These are phyloP conservation scores for Voacanga thouarsii DNA, from an alignment of 257 asterid species.

Conservation along the genomic window DNA sequence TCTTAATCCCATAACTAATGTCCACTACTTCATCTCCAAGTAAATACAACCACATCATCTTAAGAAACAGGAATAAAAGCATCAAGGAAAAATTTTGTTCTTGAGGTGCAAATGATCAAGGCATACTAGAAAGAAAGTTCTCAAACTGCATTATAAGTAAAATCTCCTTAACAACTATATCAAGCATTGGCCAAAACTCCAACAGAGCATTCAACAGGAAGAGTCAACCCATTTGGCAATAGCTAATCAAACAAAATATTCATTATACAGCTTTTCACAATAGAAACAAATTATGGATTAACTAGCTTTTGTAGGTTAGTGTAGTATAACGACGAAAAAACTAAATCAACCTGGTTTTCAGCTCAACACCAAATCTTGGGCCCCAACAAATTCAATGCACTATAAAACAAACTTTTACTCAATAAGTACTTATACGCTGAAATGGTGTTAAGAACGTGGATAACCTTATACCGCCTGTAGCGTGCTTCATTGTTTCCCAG, in stretches of 20 bases:
- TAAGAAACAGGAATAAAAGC: background rate
- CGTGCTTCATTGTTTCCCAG: conserved; percentile 99
- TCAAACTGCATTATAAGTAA: background rate
- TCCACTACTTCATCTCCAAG: background rate
- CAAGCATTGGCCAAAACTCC: background rate
- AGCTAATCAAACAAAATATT: background rate
- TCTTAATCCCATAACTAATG: background rate
- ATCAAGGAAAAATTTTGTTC: background rate
- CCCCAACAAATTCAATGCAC: background rate
- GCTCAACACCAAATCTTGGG: background rate
- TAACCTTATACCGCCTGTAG: conserved; percentile 91
- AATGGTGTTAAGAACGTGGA: background rate
- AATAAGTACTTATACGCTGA: background rate
- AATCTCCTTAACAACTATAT: background rate
- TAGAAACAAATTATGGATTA: background rate
- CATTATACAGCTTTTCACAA: background rate
- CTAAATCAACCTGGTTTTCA: background rate
- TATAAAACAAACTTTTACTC: conserved; percentile 15
- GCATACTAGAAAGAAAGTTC: background rate
- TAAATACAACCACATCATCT: background rate
- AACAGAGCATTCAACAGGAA: background rate
- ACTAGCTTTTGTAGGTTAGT: background rate
- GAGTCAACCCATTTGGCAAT: no score
- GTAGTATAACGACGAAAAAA: background rate
- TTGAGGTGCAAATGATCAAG: background rate